phyloP scores from a whole-genome alignment of 164 flowering plant species.

The Vitis vinifera region ASM3070453v1 NC_081809.1:3469501-3470000 shows the following conservation, averaged over 20 bases:
- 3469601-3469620: slow-evolving; percentile 1
- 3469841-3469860: slow-evolving; percentile 13
- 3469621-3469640: not conserved
- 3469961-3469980: slow-evolving; percentile 4
- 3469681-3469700: slow-evolving; percentile 1
- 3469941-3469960: slow-evolving; percentile 12
- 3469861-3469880: not conserved
- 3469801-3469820: slow-evolving; percentile 6
- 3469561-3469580: slow-evolving; percentile 4
- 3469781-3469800: slow-evolving; percentile 5
- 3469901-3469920: not conserved
- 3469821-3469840: not conserved
- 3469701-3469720: slow-evolving; percentile 1
- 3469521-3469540: slow-evolving; percentile 2
- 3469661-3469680: slow-evolving; percentile 6
- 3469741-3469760: slow-evolving; percentile 6
- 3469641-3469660: slow-evolving; percentile 3
- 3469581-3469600: not conserved
- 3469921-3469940: slow-evolving; percentile 4
- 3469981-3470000: slow-evolving; percentile 18
- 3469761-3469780: slow-evolving; percentile 15
- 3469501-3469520: not conserved
- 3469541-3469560: slow-evolving; percentile 7
- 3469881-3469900: not conserved
- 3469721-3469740: slow-evolving; percentile 6